Evolutionary conservation across 164 flowering plant genomes (phyloP).

Genomic region (Piper betle): DNA sequence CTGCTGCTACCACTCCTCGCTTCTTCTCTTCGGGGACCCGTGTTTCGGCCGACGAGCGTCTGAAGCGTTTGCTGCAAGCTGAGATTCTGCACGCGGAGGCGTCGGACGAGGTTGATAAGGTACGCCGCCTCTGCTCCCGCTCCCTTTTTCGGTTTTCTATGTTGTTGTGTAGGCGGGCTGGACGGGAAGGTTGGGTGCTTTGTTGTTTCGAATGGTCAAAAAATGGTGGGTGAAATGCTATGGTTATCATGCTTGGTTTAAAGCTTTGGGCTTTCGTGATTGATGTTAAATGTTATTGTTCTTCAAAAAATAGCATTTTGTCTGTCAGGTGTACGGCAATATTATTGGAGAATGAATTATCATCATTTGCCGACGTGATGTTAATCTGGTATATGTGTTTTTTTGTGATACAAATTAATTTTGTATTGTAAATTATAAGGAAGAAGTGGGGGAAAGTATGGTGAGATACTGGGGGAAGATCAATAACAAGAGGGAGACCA

Average conservation of each 20-base stretch:
- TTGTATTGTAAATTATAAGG: not conserved
- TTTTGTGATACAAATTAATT: not conserved
- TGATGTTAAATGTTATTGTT: not conserved
- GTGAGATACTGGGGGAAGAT: not conserved
- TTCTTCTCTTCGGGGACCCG: slow-evolving; percentile 5
- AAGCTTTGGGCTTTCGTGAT: not conserved
- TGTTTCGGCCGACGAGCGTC: slow-evolving; percentile 7
- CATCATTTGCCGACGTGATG: not conserved
- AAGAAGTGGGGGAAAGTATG: not conserved
- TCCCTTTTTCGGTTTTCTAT: not conserved
- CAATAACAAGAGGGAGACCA: not conserved
- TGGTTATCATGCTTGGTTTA: not conserved
- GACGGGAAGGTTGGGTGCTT: not conserved
- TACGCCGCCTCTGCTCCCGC: not conserved
- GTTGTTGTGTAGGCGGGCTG: not conserved
- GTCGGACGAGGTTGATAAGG: slow-evolving; percentile 7
- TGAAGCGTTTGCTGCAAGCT: slow-evolving; percentile 11
- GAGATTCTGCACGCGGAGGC: slow-evolving; percentile 11
- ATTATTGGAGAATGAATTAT: not conserved
- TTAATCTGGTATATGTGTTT: too few relatives aligned
- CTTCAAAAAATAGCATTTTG: not conserved
- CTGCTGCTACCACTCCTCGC: slow-evolving; percentile 4
- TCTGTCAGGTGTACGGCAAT: not conserved
- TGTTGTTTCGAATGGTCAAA: not conserved
- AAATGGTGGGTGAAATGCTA: not conserved